Conservation (phyloP, 2,329 filamentous ascomycete genomes). For the Zalaria sp. region DNA sequence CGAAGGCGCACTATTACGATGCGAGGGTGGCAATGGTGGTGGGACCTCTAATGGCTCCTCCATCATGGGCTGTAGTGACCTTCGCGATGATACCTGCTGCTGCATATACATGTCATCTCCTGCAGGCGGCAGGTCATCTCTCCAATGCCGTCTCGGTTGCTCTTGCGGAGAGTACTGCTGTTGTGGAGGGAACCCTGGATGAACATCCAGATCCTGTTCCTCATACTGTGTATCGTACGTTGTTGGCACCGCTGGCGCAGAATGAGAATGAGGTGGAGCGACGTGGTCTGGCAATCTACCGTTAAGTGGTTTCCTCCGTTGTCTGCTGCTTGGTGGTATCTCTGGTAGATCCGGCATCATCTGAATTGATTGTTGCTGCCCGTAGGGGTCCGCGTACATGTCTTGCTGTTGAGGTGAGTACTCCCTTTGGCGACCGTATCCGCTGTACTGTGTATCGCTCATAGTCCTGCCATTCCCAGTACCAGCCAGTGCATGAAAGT, state of each 20-base stretch:
- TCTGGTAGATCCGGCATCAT: constrained; percentile 17
- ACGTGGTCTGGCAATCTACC: constrained; percentile 10
- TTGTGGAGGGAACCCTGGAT: not conserved
- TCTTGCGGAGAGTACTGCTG: constrained; percentile 11
- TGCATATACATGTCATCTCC: constrained; percentile 15
- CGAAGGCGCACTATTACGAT: constrained; percentile 18
- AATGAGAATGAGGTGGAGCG: constrained; percentile 27
- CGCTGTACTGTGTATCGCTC: too few relatives aligned
- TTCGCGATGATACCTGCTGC: not conserved
- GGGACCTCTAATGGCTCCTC: constrained; percentile 47
- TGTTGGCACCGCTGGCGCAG: constrained; percentile 38
- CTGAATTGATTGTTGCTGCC: constrained; percentile 7
- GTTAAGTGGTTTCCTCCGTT: constrained; percentile 14
- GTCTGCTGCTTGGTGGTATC: constrained; percentile 16
- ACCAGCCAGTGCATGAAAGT: not conserved
- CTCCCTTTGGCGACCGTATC: not conserved
- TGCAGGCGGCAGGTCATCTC: constrained; percentile 12
- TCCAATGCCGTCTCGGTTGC: constrained; percentile 12
- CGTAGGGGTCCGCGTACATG: not conserved
- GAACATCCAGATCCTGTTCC: constrained; percentile 1
- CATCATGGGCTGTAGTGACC: constrained; percentile 45
- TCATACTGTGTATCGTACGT: constrained; percentile 33
- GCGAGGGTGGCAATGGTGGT: constrained; percentile 21
- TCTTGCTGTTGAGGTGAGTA: not conserved
- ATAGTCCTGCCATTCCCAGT: not conserved